Evolutionary conservation across 257 asterid species (phyloP), one percentile per base, ranked within the genome.

Genomic region (Petunia secreta): DNA sequence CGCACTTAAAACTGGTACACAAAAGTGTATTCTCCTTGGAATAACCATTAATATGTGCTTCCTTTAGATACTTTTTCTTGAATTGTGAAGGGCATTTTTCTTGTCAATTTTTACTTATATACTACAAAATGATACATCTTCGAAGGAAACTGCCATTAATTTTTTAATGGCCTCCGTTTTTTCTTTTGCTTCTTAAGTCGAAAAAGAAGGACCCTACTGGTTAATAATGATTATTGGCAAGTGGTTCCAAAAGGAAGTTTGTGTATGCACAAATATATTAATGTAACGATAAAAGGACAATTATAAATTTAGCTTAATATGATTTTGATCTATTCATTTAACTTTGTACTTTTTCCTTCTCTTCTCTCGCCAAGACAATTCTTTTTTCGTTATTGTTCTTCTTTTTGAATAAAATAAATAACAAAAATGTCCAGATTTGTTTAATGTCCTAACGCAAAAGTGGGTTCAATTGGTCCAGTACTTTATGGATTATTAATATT

Each of bases 21-120:
- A 71, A 71, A 10, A 71, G 3, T 25, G 25, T 48, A 5, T 25
- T 71, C 43, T 48, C 43, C 59, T 71, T 71, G 9, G 77, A 48
- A 25, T 71, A 41, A 48, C 11, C 59, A 71, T 71, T 71, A 25
- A 25, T 25, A 25, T 71, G 77, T 71, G 43, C 43, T 71, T 71
- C 14, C 3, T 8, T 8, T 46, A 71, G 13, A 69, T 25, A 9
- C 10, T 48, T 25, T 10, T 9, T 5, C 58, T 25, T 46, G 2
- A 25, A 66, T 44, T 69, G 9, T 69, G 16, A 46, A 69, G 39
- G 25, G 25, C 25, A 69, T 25, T 69, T 69, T 46, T 48, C 44
- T 48, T 71, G 77, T 71, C 34, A 71, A 46, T 25, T 48, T 67
- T 0, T 25, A 25, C 25, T 25, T 6, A 48, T 48, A 34, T 34